These are phyloP conservation scores for Rhizomucor pusillus DNA, from an alignment of 371 early-diverging fungal genomes.

Conservation along the genomic window DNA sequence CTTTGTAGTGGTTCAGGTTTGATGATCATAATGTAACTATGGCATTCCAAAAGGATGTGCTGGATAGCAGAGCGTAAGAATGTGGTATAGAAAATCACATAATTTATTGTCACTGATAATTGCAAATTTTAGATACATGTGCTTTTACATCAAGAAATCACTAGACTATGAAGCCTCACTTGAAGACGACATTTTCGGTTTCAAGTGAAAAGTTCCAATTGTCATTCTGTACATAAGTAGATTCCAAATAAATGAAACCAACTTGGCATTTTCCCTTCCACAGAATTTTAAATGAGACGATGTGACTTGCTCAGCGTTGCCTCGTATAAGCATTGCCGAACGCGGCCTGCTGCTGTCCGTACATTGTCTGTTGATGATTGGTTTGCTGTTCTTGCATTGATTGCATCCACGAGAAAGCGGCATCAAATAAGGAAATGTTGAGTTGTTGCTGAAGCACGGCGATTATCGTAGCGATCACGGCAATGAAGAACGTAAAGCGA, in stretches of 20 bases:
- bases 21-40: constrained; percentile 84
- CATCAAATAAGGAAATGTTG: constrained; percentile 4
- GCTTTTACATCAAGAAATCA: constrained; percentile 77
- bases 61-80: constrained; percentile 75
- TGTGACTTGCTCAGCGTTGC: not conserved
- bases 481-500: constrained; percentile 32
- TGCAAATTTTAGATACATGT: constrained; percentile 71
- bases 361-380: not conserved
- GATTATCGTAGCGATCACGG: constrained; percentile 14
- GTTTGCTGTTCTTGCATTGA: constrained; percentile 4
- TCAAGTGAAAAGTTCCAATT: not conserved
- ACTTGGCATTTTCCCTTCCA: not conserved
- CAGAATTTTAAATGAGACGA: not conserved
- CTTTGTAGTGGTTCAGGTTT: constrained; percentile 82
- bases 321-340: not conserved
- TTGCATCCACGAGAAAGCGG: not conserved
- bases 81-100: not conserved
- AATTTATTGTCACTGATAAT: constrained; percentile 7
- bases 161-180: constrained; percentile 52
- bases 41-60: constrained; percentile 71
- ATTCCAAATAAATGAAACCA: not conserved
- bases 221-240: not conserved
- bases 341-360: no score
- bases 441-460: constrained; percentile 24
- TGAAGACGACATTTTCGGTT: constrained; percentile 13